phyloP scores from a whole-genome alignment of 2,329 filamentous ascomycete genomes.

The Gnomoniopsis smithogilvyi region DNA sequence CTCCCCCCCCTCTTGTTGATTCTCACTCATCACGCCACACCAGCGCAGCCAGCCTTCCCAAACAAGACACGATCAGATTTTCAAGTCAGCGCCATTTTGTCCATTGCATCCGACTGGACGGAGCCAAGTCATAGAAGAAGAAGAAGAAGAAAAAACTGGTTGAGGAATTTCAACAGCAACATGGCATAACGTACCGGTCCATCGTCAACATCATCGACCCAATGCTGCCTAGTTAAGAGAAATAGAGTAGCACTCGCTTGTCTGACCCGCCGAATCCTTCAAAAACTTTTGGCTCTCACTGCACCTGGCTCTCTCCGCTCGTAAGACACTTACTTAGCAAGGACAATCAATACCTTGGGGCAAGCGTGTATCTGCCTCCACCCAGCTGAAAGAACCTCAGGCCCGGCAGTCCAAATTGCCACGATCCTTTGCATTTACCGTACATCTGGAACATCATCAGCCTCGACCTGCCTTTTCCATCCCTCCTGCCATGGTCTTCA shows the following conservation, averaged over 20 bases:
- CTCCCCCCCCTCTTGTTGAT: not conserved
- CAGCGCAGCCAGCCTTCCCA: no score
- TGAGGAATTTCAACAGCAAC: not conserved
- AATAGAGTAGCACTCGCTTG: not conserved
- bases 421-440: not conserved
- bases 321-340: not conserved
- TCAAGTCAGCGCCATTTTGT: not conserved
- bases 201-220: no score
- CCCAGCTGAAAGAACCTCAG: slow-evolving; percentile 1
- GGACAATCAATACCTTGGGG: not conserved
- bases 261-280: not conserved
- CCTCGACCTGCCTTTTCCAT: not conserved
- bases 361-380: not conserved
- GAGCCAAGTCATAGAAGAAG: not conserved
- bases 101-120: not conserved
- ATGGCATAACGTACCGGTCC: no score
- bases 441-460: not conserved
- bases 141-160: not conserved
- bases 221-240: not conserved
- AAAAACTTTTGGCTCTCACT: not conserved
- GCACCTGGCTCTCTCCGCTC: not conserved
- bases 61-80: no score
- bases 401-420: not conserved
- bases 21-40: not conserved
- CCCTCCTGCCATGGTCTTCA: no score